Evolutionary conservation across 192 early-diverging fungal genomes (phyloP).

Genomic region (Podila minutissima): DNA sequence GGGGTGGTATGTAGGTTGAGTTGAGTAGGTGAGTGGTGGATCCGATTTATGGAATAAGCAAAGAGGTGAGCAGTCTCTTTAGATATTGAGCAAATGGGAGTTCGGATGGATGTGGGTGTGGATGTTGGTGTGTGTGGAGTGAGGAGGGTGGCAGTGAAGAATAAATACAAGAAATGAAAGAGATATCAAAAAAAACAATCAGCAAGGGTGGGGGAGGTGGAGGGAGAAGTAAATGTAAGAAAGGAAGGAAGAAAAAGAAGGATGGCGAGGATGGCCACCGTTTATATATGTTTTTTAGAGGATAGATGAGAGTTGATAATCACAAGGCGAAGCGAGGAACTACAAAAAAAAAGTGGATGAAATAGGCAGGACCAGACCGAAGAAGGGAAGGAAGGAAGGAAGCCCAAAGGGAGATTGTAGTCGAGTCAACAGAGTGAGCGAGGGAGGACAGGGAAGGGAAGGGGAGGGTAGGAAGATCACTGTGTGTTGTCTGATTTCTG

Average conservation of each 20-base stretch:
- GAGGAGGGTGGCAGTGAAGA: background rate
- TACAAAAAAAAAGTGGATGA: background rate
- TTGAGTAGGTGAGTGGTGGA: too few relatives aligned
- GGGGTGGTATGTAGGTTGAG: background rate
- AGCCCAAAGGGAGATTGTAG: background rate
- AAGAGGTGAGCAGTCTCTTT: slow-evolving; percentile 20
- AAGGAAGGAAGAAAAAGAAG: slow-evolving; percentile 5
- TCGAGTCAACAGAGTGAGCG: background rate
- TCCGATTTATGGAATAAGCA: too few relatives aligned
- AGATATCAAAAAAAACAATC: background rate
- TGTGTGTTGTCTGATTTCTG: background rate
- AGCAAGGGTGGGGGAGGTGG: slow-evolving; percentile 10
- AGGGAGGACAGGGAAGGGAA: background rate
- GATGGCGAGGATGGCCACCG: slow-evolving; percentile 16
- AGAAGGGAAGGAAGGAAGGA: background rate
- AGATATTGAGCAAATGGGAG: background rate
- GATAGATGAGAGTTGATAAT: slow-evolving; percentile 5
- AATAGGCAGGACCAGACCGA: slow-evolving; percentile 6
- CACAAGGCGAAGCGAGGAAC: background rate
- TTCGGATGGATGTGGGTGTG: background rate
- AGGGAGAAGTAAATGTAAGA: slow-evolving; percentile 1
- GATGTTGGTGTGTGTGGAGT: background rate
- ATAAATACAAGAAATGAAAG: background rate
- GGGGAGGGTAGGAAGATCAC: background rate
- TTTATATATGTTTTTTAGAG: slow-evolving; percentile 44